A percentile compares a stretch with the other conserved stretches of the same genome.
phyloP scores from a whole-genome alignment of 371 early-diverging fungal genomes.

The Phascolomyces articulosus region DNA sequence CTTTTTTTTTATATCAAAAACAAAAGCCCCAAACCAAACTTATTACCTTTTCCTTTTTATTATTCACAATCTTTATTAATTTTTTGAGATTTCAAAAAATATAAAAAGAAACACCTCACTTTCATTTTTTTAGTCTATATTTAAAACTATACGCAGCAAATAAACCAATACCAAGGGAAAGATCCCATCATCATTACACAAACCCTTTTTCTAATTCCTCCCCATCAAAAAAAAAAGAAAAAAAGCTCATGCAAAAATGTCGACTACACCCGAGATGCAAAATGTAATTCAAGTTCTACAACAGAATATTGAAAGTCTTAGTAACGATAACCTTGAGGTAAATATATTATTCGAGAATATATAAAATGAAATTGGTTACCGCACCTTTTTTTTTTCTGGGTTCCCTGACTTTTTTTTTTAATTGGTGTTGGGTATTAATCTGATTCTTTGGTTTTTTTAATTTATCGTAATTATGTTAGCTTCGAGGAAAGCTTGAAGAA shows the following conservation, averaged over 20 bases:
- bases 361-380: too few relatives aligned
- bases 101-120: neutral
- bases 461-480: constrained; percentile 16
- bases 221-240: neutral
- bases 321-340: constrained; percentile 32
- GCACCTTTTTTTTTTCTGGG: neutral
- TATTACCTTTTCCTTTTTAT: constrained; percentile 7
- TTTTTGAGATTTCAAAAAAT: neutral
- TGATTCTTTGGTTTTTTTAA: neutral
- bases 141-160: too few relatives aligned
- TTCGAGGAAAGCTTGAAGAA: constrained; percentile 39
- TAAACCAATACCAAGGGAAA: neutral
- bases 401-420: too few relatives aligned
- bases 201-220: constrained; percentile 10
- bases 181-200: constrained; percentile 4
- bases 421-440: neutral
- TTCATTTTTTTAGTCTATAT: neutral
- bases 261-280: constrained; percentile 25
- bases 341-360: too few relatives aligned
- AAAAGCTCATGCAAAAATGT: constrained; percentile 11
- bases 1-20: too few relatives aligned
- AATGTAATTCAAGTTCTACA: constrained; percentile 29
- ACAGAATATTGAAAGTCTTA: constrained; percentile 26
- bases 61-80: constrained; percentile 9
- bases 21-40: too few relatives aligned